These are phyloP conservation scores for Hypoxylon sp. DNA, from an alignment of 2,329 filamentous ascomycete species.

Conservation along the genomic window DNA sequence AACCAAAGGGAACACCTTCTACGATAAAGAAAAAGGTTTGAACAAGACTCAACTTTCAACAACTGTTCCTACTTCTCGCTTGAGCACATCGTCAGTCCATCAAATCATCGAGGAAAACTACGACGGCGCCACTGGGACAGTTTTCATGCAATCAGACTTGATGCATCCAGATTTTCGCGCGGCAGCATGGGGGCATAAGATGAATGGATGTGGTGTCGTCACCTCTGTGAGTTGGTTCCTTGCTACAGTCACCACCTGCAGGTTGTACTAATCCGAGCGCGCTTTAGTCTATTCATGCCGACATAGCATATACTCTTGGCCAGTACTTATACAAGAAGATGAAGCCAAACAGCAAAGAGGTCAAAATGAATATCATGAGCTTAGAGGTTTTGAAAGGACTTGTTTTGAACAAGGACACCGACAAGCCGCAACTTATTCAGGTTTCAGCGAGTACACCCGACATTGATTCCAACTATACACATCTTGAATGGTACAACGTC, in stretches of 20 bases:
- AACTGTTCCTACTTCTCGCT: not conserved
- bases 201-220: constrained; percentile 60
- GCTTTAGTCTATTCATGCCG: constrained; percentile 66
- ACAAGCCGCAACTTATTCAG: constrained; percentile 53
- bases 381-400: constrained; percentile 66
- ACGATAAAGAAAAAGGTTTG: not conserved
- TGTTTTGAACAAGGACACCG: constrained; percentile 53
- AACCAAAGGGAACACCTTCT: constrained; percentile 64
- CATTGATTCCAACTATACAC: constrained; percentile 61
- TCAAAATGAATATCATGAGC: constrained; percentile 66
- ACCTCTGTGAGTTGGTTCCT: constrained; percentile 58
- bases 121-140: constrained; percentile 38
- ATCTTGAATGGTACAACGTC: constrained; percentile 60
- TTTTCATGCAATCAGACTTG: constrained; percentile 57
- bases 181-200: constrained; percentile 60
- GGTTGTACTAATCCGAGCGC: not conserved
- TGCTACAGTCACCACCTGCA: not conserved
- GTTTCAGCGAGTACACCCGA: constrained; percentile 57
- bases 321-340: constrained; percentile 71
- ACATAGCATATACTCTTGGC: constrained; percentile 75
- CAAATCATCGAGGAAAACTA: constrained; percentile 8
- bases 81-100: constrained; percentile 9
- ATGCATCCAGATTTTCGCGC: constrained; percentile 57
- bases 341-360: constrained; percentile 60
- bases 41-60: not conserved